Evolutionary conservation across 2,329 filamentous ascomycete genomes (phyloP).

Genomic region (Endoconidiophora polonica): DNA sequence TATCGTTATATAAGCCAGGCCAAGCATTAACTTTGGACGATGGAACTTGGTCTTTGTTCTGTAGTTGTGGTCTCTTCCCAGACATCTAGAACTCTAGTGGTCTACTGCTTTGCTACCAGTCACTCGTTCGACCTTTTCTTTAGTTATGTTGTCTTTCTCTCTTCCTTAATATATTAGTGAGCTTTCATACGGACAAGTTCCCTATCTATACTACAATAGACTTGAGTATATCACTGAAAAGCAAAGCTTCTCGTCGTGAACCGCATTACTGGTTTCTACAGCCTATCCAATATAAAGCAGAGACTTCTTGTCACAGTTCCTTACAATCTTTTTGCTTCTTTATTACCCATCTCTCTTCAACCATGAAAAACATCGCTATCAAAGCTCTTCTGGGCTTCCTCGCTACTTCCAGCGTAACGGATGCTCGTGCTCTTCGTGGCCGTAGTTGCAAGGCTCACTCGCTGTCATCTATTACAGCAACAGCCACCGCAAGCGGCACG

Average conservation of each 20-base stretch:
- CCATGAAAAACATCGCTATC: slow-evolving; percentile 9
- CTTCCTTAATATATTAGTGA: neutral
- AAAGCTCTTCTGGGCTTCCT: slow-evolving; percentile 7
- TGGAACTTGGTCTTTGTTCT: too few relatives aligned
- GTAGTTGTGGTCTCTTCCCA: too few relatives aligned
- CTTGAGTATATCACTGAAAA: neutral
- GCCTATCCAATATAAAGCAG: neutral
- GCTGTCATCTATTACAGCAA: neutral
- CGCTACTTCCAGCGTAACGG: slow-evolving; percentile 1
- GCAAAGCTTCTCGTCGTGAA: neutral
- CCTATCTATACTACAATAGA: neutral
- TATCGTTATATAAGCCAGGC: neutral
- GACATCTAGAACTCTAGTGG: too few relatives aligned
- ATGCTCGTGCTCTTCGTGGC: slow-evolving; percentile 1
- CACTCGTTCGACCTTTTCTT: slow-evolving; percentile 1
- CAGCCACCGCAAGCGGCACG: neutral
- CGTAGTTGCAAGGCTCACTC: slow-evolving; percentile 7
- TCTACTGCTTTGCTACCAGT: slow-evolving; percentile 1
- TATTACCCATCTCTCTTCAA: neutral
- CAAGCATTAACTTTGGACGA: too few relatives aligned
- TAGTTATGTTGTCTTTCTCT: neutral
- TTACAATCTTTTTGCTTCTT: neutral
- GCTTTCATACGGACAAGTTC: neutral
- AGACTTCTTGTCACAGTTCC: neutral
- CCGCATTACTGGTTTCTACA: neutral